phyloP scores from a whole-genome alignment of 768 basidiomycete species.

The Steccherinum ochraceum region DNA sequence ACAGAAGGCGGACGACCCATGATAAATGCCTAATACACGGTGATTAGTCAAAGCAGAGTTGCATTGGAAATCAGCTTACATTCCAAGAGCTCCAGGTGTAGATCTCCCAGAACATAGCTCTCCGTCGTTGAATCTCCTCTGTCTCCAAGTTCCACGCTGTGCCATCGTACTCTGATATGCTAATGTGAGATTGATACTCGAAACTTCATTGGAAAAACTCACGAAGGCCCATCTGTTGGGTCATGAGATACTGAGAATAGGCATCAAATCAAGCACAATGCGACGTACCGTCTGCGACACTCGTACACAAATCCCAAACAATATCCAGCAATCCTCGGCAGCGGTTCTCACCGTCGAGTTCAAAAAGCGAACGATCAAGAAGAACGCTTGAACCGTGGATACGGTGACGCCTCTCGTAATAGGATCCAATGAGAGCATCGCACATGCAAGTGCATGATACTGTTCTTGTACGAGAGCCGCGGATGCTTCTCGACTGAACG shows the following conservation, averaged over 20 bases:
- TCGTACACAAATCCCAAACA: slow-evolving; percentile 37
- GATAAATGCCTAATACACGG: slow-evolving; percentile 20
- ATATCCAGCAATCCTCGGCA: slow-evolving; percentile 42
- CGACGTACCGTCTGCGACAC: slow-evolving; percentile 38
- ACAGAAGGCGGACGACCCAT: slow-evolving; percentile 46
- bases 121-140: slow-evolving; percentile 39
- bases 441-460: slow-evolving; percentile 43
- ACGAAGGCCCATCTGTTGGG: slow-evolving; percentile 49
- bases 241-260: background rate
- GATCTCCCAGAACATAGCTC: slow-evolving; percentile 49
- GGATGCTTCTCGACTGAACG: slow-evolving; percentile 35
- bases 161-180: slow-evolving; percentile 43
- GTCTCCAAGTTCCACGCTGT: slow-evolving; percentile 38
- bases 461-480: slow-evolving; percentile 28
- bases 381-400: slow-evolving; percentile 42
- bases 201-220: slow-evolving; percentile 16
- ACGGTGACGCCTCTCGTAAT: slow-evolving; percentile 38
- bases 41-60: background rate
- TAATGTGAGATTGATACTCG: background rate
- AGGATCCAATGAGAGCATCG: slow-evolving; percentile 40
- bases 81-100: slow-evolving; percentile 45
- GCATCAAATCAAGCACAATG: background rate
- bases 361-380: slow-evolving; percentile 36
- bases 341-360: slow-evolving; percentile 36
- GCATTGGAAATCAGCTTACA: slow-evolving; percentile 22